Conservation (phyloP, 2,329 filamentous ascomycete species). For the Anthostomella pinea region DNA sequence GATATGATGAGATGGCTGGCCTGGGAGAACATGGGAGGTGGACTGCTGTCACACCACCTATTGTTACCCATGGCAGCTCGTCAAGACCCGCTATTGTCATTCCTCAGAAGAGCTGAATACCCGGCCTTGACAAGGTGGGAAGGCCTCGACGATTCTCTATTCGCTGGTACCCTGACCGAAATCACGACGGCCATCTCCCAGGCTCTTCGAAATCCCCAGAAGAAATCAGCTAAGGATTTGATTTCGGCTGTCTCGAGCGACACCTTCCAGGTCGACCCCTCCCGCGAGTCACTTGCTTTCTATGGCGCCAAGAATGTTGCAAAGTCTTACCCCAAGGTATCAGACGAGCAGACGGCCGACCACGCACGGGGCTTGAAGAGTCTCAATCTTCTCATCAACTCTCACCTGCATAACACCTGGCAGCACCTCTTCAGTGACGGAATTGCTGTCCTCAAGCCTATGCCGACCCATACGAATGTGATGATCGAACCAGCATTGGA, state of each 20-base stretch:
- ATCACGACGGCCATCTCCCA: slow-evolving; percentile 62
- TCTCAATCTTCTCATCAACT: slow-evolving; percentile 74
- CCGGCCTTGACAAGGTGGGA: slow-evolving; percentile 72
- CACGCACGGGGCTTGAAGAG: slow-evolving; percentile 59
- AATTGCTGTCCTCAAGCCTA: slow-evolving; percentile 77
- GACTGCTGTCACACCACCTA: slow-evolving; percentile 75
- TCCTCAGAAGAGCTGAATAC: slow-evolving; percentile 73
- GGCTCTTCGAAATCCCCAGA: slow-evolving; percentile 53
- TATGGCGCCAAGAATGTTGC: slow-evolving; percentile 66
- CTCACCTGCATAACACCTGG: slow-evolving; percentile 83
- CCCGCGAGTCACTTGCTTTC: slow-evolving; percentile 69
- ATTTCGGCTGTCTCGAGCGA: slow-evolving; percentile 57
- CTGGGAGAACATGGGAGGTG: slow-evolving; percentile 87
- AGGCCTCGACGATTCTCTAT: slow-evolving; percentile 66
- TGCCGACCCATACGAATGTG: slow-evolving; percentile 69
- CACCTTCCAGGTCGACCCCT: slow-evolving; percentile 62
- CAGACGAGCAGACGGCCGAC: slow-evolving; percentile 56
- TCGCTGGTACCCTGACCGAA: slow-evolving; percentile 64
- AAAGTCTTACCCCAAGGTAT: slow-evolving; percentile 65
- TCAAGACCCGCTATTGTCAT: slow-evolving; percentile 68
- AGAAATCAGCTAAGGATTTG: slow-evolving; percentile 60
- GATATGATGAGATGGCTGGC: slow-evolving; percentile 85
- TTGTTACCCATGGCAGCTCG: slow-evolving; percentile 78
- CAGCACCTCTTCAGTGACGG: slow-evolving; percentile 75
- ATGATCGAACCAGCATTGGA: slow-evolving; percentile 68